phyloP scores from a whole-genome alignment of 2,329 filamentous ascomycete species.

The Metarhizium album region DNA sequence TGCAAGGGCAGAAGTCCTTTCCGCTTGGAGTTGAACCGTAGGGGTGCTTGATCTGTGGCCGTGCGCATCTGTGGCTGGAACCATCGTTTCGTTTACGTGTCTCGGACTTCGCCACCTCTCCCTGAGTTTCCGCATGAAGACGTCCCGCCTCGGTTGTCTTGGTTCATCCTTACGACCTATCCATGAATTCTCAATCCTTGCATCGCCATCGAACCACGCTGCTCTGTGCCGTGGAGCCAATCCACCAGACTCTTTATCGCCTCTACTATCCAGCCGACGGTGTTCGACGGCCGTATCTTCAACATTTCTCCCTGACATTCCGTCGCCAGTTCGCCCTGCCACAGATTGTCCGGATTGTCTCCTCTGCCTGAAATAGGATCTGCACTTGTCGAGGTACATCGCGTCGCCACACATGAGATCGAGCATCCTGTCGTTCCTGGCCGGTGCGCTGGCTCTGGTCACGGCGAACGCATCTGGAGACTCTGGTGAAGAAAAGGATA shows the following conservation, averaged over 20 bases:
- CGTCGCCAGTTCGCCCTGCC: background rate
- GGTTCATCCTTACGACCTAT: slow-evolving; percentile 2
- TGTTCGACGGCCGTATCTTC: background rate
- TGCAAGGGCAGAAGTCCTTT: no score
- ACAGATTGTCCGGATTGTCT: background rate
- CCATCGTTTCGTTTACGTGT: no score
- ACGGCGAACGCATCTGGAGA: slow-evolving; percentile 22
- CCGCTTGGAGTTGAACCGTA: no score
- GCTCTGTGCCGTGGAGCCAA: background rate
- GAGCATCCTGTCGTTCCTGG: slow-evolving; percentile 33
- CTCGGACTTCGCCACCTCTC: background rate
- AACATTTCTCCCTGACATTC: background rate
- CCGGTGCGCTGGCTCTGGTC: slow-evolving; percentile 26
- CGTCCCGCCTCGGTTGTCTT: background rate
- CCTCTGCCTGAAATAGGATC: background rate
- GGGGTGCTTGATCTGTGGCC: no score
- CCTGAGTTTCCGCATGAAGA: slow-evolving; percentile 4
- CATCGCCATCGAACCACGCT: background rate
- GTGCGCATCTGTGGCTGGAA: no score
- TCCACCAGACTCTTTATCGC: background rate
- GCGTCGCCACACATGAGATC: slow-evolving; percentile 20
- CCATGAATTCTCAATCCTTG: background rate
- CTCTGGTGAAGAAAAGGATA: slow-evolving; percentile 22
- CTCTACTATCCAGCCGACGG: background rate
- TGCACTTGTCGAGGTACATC: slow-evolving; percentile 3